Evolutionary conservation across 75 land plant genomes (phyloP).

Genomic region (Picea sitchensis): DNA sequence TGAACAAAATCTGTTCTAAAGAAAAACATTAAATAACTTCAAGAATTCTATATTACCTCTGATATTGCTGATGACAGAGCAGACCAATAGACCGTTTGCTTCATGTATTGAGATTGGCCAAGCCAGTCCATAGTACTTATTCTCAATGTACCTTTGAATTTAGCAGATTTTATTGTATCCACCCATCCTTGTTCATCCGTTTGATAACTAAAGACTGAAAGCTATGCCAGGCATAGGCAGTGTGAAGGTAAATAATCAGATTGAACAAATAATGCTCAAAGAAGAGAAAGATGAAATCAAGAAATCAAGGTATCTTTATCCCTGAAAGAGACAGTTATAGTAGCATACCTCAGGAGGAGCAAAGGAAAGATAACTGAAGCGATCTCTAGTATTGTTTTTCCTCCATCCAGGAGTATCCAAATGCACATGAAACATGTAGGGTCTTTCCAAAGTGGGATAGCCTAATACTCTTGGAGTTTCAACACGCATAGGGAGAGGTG

Average conservation of each 20-base stretch:
- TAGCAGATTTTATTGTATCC: constrained; percentile 78
- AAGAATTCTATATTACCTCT: constrained; percentile 41
- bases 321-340: neutral
- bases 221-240: constrained; percentile 30
- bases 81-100: constrained; percentile 63
- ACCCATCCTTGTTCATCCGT: constrained; percentile 89
- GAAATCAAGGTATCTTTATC: neutral
- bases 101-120: constrained; percentile 69
- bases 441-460: constrained; percentile 62
- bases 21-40: neutral
- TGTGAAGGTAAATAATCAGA: neutral
- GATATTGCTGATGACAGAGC: constrained; percentile 77
- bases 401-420: constrained; percentile 58
- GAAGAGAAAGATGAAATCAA: neutral
- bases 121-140: constrained; percentile 96
- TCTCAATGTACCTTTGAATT: constrained; percentile 52
- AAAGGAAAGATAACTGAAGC: constrained; percentile 71
- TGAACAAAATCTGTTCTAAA: neutral
- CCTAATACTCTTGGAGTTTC: constrained; percentile 50
- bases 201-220: constrained; percentile 56
- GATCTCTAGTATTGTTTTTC: constrained; percentile 22
- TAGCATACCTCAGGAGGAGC: constrained; percentile 80
- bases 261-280: neutral
- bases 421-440: constrained; percentile 33
- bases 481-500: constrained; percentile 58